Evolutionary conservation across 2,329 filamentous ascomycete genomes (phyloP), one percentile per base, ranked within the genome.

Genomic region (Diaporthe vexans): DNA sequence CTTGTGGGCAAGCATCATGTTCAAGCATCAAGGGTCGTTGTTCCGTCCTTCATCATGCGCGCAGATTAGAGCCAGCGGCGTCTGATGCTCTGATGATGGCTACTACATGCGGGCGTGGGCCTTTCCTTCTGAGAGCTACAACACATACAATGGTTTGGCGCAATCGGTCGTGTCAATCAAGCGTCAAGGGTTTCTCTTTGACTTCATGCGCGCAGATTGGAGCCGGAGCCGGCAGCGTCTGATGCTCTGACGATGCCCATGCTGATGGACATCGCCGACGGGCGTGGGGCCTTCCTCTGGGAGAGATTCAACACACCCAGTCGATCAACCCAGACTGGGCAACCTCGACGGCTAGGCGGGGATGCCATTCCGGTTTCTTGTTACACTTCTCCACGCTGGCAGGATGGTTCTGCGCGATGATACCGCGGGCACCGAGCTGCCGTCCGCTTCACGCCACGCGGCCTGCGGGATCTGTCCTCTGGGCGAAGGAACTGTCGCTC

Each of bases 391-490:
- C 37, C 51, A n/a, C 48, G 57, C 57, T 9, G 57, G 35, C 70
- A 56, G 43, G 70, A 52, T 72, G 70, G 70, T 48, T 68, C 15
- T 17, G 59, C 73, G 51, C 59, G 70, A 74, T 72, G 73, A 29
- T 46, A 74, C 52, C 65, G 43, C 43, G 48, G 56, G 51, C 68
- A 33, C 67, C 37, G 61, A 48, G 46, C 67, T 72, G 73, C 70
- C 43, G 57, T 61, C 48, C 65, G 33, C 69, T 17, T 19, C 54
- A 48, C 69, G 59, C 69, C 51, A 48, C 70, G 21, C 61, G 57
- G 70, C 46, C 21, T n/a, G 17, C 58, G 35, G n/a, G 57, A 35
- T 43, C 10, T 21, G 35, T 40, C 57, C n/a, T 37, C 46, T 29
- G 33, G 54, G 33, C 29, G 52, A 68, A 33, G 56, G 29, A 48